Base-by-base conservation (phyloP, 1,139 yeast genomes). In the Lodderomyces parapsilosis region DNA sequence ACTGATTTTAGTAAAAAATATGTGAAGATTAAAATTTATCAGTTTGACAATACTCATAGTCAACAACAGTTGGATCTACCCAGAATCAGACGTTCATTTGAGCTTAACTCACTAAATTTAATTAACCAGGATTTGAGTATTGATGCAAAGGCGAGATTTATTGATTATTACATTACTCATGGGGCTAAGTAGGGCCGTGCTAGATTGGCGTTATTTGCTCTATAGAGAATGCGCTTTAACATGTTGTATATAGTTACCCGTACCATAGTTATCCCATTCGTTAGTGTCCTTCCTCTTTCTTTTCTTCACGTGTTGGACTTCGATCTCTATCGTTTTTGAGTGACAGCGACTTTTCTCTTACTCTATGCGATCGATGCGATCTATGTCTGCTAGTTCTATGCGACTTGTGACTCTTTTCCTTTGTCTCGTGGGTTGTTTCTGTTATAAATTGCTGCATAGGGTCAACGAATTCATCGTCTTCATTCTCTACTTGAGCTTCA, bases 141-240 rank as follows among this genome's bases (percentile, higher is more conserved):
- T 18, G 44, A 48, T 7, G 64, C 64, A 38, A 69, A 70, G 50
- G 53, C 54, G 18, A 58, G 58, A 41, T 72, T 71, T 48, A 65
- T 59, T 50, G 50, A 53, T n/a, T 69, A 68, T 50, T 72, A 66
- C 49, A 51, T 56, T 33, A 56, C 58, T 22, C 43, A 52, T 45
- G 19, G 33, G 15, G 6, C n/a, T n/a, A n/a, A n/a, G n/a, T n/a
- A n/a, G n/a, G n/a, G n/a, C n/a, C n/a, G n/a, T n/a, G n/a, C n/a
- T n/a, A n/a, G n/a, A n/a, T n/a, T n/a, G n/a, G n/a, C n/a, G n/a
- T n/a, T n/a, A n/a, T n/a, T n/a, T n/a, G n/a, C n/a, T n/a, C n/a
- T n/a, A n/a, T n/a, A n/a, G n/a, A n/a, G n/a, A n/a, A n/a, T n/a
- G n/a, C n/a, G n/a, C n/a, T n/a, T n/a, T n/a, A n/a, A n/a, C n/a